A percentile compares a stretch with the other conserved stretches of the same genome.
These are phyloP conservation scores for Microsporum ferrugineum DNA, from an alignment of 2,329 filamentous ascomycete species.

Conservation along the genomic window DNA sequence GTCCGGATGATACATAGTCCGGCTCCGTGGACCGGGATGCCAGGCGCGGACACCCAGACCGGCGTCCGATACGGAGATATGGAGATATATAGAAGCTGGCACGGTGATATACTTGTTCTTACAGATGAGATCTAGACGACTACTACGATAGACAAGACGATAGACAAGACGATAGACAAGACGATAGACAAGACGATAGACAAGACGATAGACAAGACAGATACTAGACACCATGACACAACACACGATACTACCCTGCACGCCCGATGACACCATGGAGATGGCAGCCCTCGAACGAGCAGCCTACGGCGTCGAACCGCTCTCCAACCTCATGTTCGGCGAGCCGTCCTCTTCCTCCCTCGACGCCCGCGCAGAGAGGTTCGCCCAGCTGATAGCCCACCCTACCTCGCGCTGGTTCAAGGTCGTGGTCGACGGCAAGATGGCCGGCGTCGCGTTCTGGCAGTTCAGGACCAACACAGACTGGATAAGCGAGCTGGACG, in stretches of 20 bases:
- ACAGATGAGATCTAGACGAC: background rate
- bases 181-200: too few relatives aligned
- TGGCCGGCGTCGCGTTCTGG: constrained; percentile 14
- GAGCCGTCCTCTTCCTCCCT: background rate
- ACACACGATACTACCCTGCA: constrained; percentile 10
- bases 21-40: background rate
- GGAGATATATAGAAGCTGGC: background rate
- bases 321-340: constrained; percentile 7
- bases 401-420: constrained; percentile 2
- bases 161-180: too few relatives aligned
- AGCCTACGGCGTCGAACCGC: constrained; percentile 11
- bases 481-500: constrained; percentile 2
- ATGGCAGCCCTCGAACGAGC: constrained; percentile 33
- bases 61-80: background rate
- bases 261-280: constrained; percentile 9
- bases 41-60: background rate
- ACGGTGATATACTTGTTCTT: background rate
- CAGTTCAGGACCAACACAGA: constrained; percentile 11
- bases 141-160: too few relatives aligned
- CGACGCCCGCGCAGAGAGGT: constrained; percentile 1
- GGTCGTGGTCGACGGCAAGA: constrained; percentile 12
- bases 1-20: background rate
- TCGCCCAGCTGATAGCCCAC: constrained; percentile 4
- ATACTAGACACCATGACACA: background rate
- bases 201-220: too few relatives aligned